Evolutionary conservation across 2,329 filamentous ascomycete genomes (phyloP).

Genomic region (Capronia coronata): DNA sequence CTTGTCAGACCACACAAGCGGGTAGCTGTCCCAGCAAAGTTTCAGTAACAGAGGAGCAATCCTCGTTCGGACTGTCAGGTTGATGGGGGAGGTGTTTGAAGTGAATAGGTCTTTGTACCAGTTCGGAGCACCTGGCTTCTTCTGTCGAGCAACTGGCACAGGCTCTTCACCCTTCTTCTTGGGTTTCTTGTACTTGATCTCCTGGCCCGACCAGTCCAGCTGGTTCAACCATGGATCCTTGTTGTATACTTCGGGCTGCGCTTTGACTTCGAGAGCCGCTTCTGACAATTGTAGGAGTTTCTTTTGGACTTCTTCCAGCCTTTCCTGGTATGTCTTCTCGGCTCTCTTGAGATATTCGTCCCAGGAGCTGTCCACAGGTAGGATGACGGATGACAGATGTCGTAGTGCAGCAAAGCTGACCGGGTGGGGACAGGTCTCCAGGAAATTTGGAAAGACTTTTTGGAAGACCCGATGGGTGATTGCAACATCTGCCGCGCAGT

Average conservation of each 20-base stretch:
- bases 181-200: constrained; percentile 82
- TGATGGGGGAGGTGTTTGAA: constrained; percentile 58
- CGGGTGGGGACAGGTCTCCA: constrained; percentile 86
- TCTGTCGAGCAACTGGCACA: constrained; percentile 72
- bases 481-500: constrained; percentile 89
- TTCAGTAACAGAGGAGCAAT: constrained; percentile 79
- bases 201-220: constrained; percentile 91
- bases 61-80: constrained; percentile 75
- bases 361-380: constrained; percentile 87
- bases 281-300: constrained; percentile 67
- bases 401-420: constrained; percentile 93
- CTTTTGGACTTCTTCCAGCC: constrained; percentile 70
- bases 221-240: constrained; percentile 88
- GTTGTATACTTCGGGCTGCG: constrained; percentile 60
- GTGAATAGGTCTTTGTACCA: constrained; percentile 96
- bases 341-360: constrained; percentile 74
- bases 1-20: constrained; percentile 86
- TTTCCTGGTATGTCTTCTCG: constrained; percentile 72
- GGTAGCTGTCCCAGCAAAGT: constrained; percentile 81
- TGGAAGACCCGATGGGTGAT: constrained; percentile 93
- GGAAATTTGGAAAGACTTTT: constrained; percentile 83
- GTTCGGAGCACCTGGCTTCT: constrained; percentile 86
- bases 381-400: constrained; percentile 86
- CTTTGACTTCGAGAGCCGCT: constrained; percentile 68
- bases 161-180: constrained; percentile 80